Evolutionary conservation across 805 yeast genomes (phyloP), one percentile per base, ranked within the genome.

Genomic region (Blastobotrys chiropterorum): DNA sequence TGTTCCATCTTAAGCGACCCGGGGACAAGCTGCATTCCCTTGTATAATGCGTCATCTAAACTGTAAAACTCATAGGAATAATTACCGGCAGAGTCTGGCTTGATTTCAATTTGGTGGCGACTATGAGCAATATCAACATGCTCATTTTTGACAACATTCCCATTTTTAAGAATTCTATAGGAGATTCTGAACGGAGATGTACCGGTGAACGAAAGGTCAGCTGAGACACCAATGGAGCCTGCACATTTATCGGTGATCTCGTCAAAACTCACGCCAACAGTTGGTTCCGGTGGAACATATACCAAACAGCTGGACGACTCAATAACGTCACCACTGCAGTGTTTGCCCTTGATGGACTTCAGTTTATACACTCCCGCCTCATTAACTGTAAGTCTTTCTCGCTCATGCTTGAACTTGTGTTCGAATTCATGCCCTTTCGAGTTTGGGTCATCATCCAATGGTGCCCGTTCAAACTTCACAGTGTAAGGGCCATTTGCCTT

Each of bases 221-320:
- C 89, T 31, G 76, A 74, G 53, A 90, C 81, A 0, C 97, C 99
- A 6, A 89, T 83, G 44, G 90, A 88, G 0, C 99, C 99, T 30
- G 94, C 86, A 71, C 99, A 94, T 47, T 85, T 80, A 61, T 92
- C 98, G 21, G 81, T 73, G 2, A 92, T 80, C 2, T 92, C 81
- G 13, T 72, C 72, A 54, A 72, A 73, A 26, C 58, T 63, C 14
- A 79, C 74, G 2, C 64, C 57, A 20, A 81, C 54, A 19, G 70
- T 62, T 7, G 86, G 84, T 38, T 76, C 75, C 2, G 82, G 76
- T 3, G 86, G 84, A 34, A 71, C 69, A 0, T 89, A 80, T 1
- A 88, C 75, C 15, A 71, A 62, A 8, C 85, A 72, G 1, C 72
- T 65, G 0, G 82, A 74, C 8, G 79, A 71, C n/a, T 83, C 88